Percentiles rank a stretch among this genome's conserved stretches.
phyloP scores from a whole-genome alignment of 768 basidiomycete species.

The Tephrocybe sp. region DNA sequence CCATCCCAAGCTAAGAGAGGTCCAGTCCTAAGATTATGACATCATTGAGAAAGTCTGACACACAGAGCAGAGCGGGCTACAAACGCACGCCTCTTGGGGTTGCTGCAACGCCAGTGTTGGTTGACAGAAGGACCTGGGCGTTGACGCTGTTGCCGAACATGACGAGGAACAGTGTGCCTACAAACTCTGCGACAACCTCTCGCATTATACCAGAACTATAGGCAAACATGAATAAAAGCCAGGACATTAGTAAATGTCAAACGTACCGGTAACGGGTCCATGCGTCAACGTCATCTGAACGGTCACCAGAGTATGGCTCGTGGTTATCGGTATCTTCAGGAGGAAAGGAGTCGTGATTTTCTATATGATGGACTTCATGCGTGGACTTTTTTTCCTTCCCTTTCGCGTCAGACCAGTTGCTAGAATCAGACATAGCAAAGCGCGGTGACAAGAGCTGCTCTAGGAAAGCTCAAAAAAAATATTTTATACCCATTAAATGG shows the following conservation, averaged over 20 bases:
- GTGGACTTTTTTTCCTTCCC: neutral
- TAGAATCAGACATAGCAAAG: neutral
- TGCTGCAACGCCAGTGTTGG: conserved; percentile 39
- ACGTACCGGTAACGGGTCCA: conserved; percentile 57
- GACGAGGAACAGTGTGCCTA: conserved; percentile 55
- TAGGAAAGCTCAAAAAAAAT: no score
- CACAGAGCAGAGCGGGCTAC: neutral
- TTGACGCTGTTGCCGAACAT: conserved; percentile 58
- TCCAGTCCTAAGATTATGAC: conserved; percentile 33
- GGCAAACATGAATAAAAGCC: neutral
- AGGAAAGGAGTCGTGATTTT: neutral
- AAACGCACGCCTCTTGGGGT: conserved; percentile 54
- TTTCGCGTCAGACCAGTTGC: neutral
- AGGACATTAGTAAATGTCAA: neutral
- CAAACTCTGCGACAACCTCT: conserved; percentile 63
- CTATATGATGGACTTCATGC: neutral
- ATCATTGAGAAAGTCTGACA: neutral
- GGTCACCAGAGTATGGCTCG: conserved; percentile 11
- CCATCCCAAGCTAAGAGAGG: conserved; percentile 56
- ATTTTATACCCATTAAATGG: no score
- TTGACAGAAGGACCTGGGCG: conserved; percentile 54
- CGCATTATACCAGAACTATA: conserved; percentile 39
- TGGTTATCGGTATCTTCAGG: neutral
- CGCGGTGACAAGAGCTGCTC: neutral
- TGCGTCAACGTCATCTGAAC: conserved; percentile 40